These are phyloP conservation scores for Sphaerobolus stellatus DNA, from an alignment of 1,284 basidiomycete species.

Conservation along the genomic window DNA sequence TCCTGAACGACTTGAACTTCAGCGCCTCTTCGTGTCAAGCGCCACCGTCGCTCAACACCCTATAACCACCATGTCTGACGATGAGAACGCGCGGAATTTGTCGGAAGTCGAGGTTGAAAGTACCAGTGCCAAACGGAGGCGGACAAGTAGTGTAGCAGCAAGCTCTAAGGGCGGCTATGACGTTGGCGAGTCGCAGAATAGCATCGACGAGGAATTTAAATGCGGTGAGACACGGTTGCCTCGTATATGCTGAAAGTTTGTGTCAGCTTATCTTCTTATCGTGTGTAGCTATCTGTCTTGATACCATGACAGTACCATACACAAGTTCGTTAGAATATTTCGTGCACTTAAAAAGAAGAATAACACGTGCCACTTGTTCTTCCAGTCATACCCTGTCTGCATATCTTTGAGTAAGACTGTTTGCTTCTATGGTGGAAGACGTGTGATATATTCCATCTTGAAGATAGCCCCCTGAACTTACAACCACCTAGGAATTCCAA, in stretches of 20 bases:
- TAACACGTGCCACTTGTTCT: background rate
- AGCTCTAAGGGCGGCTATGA: slow-evolving; percentile 1
- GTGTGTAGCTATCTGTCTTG: slow-evolving; percentile 18
- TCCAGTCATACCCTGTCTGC: slow-evolving; percentile 20
- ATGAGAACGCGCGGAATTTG: background rate
- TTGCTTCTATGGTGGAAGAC: slow-evolving; percentile 20
- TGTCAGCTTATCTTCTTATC: background rate
- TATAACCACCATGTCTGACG: background rate
- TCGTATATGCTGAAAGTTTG: background rate
- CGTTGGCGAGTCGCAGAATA: slow-evolving; percentile 8
- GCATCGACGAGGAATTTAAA: slow-evolving; percentile 17
- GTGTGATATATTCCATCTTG: slow-evolving; percentile 4
- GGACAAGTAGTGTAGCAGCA: background rate
- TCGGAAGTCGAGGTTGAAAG: background rate
- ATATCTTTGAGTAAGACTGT: slow-evolving; percentile 20
- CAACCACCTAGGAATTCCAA: slow-evolving; percentile 12
- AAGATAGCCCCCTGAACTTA: background rate
- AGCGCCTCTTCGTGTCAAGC: background rate
- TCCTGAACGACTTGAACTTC: background rate
- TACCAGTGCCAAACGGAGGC: background rate
- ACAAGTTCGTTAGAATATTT: slow-evolving; percentile 3
- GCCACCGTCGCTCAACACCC: background rate
- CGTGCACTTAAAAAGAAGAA: too few relatives aligned
- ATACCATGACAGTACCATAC: slow-evolving; percentile 19
- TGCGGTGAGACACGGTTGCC: slow-evolving; percentile 15